A percentile compares a stretch with the other conserved stretches of the same genome.
phyloP scores from a whole-genome alignment of 805 yeast genomes.

The Myxozyma nipponensis region DNA sequence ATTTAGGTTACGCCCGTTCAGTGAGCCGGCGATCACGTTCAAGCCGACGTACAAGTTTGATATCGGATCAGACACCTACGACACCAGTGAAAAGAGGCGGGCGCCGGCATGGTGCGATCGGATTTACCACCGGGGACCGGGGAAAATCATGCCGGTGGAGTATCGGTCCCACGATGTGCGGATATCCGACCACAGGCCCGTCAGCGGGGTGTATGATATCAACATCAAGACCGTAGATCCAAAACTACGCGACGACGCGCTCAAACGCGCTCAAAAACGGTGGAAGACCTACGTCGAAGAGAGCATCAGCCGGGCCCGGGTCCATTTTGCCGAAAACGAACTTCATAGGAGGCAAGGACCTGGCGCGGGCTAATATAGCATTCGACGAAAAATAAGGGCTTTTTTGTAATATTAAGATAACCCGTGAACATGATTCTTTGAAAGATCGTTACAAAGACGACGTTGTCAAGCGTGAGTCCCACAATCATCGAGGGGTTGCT shows the following conservation, averaged over 20 bases:
- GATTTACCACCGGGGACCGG: slow-evolving; percentile 57
- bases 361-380: too few species aligned
- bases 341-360: background rate
- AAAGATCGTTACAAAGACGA: too few species aligned
- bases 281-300: slow-evolving; percentile 21
- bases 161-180: slow-evolving; percentile 59
- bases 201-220: slow-evolving; percentile 65
- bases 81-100: slow-evolving; percentile 85
- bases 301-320: slow-evolving; percentile 15
- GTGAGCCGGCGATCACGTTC: slow-evolving; percentile 74
- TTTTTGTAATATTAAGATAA: too few species aligned
- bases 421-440: too few species aligned
- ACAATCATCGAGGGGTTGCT: too few species aligned
- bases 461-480: too few species aligned
- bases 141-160: slow-evolving; percentile 49
- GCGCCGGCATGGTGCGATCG: slow-evolving; percentile 99
- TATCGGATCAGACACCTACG: slow-evolving; percentile 76
- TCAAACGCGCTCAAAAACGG: slow-evolving; percentile 13
- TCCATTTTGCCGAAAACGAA: slow-evolving; percentile 7
- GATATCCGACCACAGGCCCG: slow-evolving; percentile 91
- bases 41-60: slow-evolving; percentile 94
- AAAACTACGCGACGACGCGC: slow-evolving; percentile 16
- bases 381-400: too few species aligned
- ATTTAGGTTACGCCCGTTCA: slow-evolving; percentile 62
- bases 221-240: slow-evolving; percentile 65